Evolutionary conservation across 2,329 filamentous ascomycete genomes (phyloP).

Genomic region (Thielaviopsis musarum): DNA sequence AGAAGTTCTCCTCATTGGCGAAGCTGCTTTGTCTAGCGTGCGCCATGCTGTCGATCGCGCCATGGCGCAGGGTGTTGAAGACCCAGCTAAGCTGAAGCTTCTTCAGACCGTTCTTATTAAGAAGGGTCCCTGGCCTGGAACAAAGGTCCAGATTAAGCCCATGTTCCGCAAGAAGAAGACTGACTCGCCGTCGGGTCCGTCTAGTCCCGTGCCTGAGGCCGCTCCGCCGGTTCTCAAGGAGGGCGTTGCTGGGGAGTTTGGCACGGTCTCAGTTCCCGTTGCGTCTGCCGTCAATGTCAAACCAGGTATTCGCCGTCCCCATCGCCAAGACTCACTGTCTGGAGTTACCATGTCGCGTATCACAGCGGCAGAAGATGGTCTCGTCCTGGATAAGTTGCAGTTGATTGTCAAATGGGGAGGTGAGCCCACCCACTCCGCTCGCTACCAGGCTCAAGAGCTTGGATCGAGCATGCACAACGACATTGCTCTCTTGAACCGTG

Average conservation of each 20-base stretch:
- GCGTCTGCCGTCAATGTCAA: background rate
- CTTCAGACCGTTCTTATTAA: constrained; percentile 77
- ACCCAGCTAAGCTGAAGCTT: constrained; percentile 67
- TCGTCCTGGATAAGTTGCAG: constrained; percentile 89
- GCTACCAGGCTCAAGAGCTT: constrained; percentile 89
- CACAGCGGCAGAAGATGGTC: constrained; percentile 79
- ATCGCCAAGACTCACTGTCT: constrained; percentile 68
- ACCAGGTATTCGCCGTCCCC: constrained; percentile 25
- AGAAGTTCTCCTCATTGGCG: constrained; percentile 85
- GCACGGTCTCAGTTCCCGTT: constrained; percentile 15
- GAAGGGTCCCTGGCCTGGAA: constrained; percentile 87
- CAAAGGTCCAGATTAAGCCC: constrained; percentile 97
- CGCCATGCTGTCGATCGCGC: constrained; percentile 74
- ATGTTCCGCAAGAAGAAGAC: constrained; percentile 88
- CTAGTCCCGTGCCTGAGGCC: constrained; percentile 21
- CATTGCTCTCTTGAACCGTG: constrained; percentile 77
- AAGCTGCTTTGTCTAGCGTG: constrained; percentile 76
- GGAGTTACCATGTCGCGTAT: constrained; percentile 87
- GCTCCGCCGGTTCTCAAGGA: constrained; percentile 10
- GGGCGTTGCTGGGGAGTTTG: constrained; percentile 16
- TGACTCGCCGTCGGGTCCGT: constrained; percentile 31
- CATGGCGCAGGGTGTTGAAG: constrained; percentile 63
- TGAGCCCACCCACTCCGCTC: constrained; percentile 90
- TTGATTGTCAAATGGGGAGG: constrained; percentile 98
- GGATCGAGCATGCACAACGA: constrained; percentile 95